Conservation (phyloP, 2,329 filamentous ascomycete genomes). For the Penicillium polonicum region DNA sequence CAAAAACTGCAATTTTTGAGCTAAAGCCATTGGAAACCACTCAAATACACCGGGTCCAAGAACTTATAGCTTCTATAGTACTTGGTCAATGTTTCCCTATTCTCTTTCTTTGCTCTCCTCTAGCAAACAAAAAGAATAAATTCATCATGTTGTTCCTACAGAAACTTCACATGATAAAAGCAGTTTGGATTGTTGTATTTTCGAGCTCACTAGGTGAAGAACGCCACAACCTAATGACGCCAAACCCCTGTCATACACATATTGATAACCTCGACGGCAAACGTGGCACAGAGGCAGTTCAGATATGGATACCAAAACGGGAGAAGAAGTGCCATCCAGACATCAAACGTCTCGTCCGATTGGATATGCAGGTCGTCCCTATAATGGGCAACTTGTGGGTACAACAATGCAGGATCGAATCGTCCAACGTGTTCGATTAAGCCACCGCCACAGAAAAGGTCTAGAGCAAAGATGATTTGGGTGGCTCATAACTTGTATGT, state of each 20-base stretch:
- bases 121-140: too few species aligned
- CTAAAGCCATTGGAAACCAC: background rate
- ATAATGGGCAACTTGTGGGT: background rate
- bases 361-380: background rate
- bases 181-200: background rate
- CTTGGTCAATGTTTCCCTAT: background rate
- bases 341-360: background rate
- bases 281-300: background rate
- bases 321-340: background rate
- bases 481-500: background rate
- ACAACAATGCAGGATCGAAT: background rate
- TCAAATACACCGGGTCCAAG: background rate
- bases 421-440: background rate
- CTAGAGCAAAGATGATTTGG: background rate
- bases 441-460: constrained; percentile 1
- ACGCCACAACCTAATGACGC: constrained; percentile 2
- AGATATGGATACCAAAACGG: background rate
- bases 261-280: background rate
- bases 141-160: background rate
- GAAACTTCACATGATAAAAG: too few species aligned
- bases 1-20: background rate
- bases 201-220: background rate
- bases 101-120: background rate
- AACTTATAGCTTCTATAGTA: too few species aligned
- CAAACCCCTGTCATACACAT: background rate